Base-by-base conservation (phyloP, 305 asterid species). In the Fraxinus albicans region DNA sequence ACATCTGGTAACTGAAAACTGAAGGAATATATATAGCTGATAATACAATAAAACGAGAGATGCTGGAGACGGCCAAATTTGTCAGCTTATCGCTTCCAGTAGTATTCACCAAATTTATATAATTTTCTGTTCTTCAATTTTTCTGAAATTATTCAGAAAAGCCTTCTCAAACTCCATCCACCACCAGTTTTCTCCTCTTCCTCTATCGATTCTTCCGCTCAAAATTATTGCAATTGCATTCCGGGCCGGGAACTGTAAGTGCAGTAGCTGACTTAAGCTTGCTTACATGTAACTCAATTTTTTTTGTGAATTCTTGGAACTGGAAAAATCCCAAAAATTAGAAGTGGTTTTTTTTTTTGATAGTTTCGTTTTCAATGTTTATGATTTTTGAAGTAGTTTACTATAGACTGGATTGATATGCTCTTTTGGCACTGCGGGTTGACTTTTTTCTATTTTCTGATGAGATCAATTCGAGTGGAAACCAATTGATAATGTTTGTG, bases 191-290 rank as follows among this genome's bases (percentile, higher is more conserved):
- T 9, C 31, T 47, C 60, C 81, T 78, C 58, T 40, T 73, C 19
- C 76, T 60, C 76, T 73, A 86, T 58, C 13, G 84, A 84, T 70
- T 82, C 87, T 84, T 38, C 89, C 69, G 8, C 77, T 25, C 65
- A 13, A 31, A 77, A 50, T 12, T 77, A 2, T 77, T 77, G 27
- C 35, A 34, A 5, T 29, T 4, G 10, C 35, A 31, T 70, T 69
- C 76, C 40, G 0, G 40, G 76, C 21, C 40, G 6, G 40, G 34
- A 29, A 70, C 21, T 29, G 76, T 70, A 29, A 70, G 76, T 69
- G 36, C 34, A 13, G 23, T 53, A 17, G 63, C 8, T 15, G 63
- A 53, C 8, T 70, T 29, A 70, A 70, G 36, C 40, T 70, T 70
- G 23, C 19, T 63, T 29, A 12, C 21, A 23, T 67, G 10, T 25